Evolutionary conservation across 2,329 filamentous ascomycete species (phyloP).

Genomic region (Fonsecaea erecta): DNA sequence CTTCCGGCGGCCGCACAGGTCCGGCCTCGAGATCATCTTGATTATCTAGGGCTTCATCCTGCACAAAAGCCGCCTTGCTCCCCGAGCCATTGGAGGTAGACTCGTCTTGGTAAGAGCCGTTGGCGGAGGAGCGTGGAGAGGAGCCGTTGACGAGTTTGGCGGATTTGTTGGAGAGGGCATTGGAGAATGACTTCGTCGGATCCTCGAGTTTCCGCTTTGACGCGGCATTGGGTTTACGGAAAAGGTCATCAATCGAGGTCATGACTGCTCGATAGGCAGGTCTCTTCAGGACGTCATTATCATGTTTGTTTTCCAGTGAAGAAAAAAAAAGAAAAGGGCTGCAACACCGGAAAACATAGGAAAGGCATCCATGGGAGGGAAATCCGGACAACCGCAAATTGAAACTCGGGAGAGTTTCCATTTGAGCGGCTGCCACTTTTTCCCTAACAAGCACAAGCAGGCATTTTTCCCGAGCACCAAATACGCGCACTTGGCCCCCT

Average conservation of each 20-base stretch:
- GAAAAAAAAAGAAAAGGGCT: not conserved
- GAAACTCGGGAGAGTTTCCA: constrained; percentile 10
- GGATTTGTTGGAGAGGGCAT: constrained; percentile 36
- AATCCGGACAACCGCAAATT: constrained; percentile 8
- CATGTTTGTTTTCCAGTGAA: not conserved
- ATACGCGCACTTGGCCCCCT: not conserved
- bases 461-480: not conserved
- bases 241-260: constrained; percentile 36
- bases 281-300: constrained; percentile 5
- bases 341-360: not conserved
- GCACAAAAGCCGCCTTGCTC: constrained; percentile 28
- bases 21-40: constrained; percentile 57
- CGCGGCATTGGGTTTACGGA: constrained; percentile 31
- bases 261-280: constrained; percentile 18
- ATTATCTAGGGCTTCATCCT: constrained; percentile 41
- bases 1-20: constrained; percentile 59
- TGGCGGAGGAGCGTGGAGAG: constrained; percentile 30
- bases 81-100: constrained; percentile 17
- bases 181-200: constrained; percentile 33
- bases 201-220: constrained; percentile 38
- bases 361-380: not conserved
- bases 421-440: not conserved
- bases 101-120: constrained; percentile 17
- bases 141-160: constrained; percentile 35
- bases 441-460: not conserved